phyloP scores from a whole-genome alignment of 768 basidiomycete species.

The Xerocomellus amylosporus region DNA sequence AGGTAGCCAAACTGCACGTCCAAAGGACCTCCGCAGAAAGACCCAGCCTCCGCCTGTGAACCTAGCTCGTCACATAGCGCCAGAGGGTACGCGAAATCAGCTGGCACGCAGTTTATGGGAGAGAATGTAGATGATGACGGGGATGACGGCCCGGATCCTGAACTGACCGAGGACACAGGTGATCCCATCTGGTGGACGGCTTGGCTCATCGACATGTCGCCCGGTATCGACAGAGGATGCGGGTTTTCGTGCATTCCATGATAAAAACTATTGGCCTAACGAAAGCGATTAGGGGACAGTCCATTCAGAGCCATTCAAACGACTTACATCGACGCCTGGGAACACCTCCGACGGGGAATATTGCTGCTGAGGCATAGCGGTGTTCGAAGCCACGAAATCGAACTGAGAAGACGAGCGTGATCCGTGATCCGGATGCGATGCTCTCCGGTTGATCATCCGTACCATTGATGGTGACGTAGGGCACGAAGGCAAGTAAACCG shows the following conservation, averaged over 20 bases:
- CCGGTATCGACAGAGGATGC: constrained; percentile 45
- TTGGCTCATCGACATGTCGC: constrained; percentile 38
- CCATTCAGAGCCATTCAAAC: constrained; percentile 5
- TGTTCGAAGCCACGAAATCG: constrained; percentile 52
- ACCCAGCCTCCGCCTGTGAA: constrained; percentile 10
- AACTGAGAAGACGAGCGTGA: constrained; percentile 45
- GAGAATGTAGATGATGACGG: constrained; percentile 51
- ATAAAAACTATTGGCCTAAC: constrained; percentile 49
- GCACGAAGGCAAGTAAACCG: constrained; percentile 60
- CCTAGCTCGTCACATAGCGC: constrained; percentile 12
- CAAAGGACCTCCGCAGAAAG: constrained; percentile 22
- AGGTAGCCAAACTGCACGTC: constrained; percentile 31
- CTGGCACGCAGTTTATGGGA: constrained; percentile 30
- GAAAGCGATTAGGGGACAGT: constrained; percentile 1
- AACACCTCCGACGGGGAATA: constrained; percentile 32
- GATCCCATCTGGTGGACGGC: constrained; percentile 47
- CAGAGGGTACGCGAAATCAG: constrained; percentile 24
- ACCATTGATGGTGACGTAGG: constrained; percentile 57
- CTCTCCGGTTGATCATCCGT: constrained; percentile 59
- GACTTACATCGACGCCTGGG: constrained; percentile 41
- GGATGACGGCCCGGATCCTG: constrained; percentile 50
- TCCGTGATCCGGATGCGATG: constrained; percentile 49
- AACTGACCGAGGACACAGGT: constrained; percentile 46
- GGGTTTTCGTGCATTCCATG: constrained; percentile 45
- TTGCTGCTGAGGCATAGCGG: constrained; percentile 41